Evolutionary conservation across 2,329 filamentous ascomycete genomes (phyloP), one percentile per base, ranked within the genome.

Genomic region (Aspergillus novoparasiticus): DNA sequence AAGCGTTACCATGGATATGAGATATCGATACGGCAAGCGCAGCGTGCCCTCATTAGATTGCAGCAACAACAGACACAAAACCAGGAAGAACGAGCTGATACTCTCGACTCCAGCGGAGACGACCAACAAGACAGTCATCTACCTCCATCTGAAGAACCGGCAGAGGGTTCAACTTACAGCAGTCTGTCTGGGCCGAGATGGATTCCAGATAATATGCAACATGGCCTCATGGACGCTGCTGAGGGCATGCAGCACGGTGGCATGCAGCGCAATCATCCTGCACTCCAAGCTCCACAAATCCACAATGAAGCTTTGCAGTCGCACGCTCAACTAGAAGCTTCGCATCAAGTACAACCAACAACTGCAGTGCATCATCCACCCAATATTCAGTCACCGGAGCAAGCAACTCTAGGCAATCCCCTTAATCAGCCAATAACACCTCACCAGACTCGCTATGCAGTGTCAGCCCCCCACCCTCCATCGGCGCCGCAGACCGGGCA

Each of bases 1-100:
- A 79, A 78, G 66, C 74, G 76, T 26, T 79, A 78, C 65, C 76
- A 79, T 66, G 77, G 76, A 57, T 78, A 78, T 65, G 75, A 78
- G 51, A 78, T 79, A 39, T 76, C 76, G 3, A 76, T 75, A 68
- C 71, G 75, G 66, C 77, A 79, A 64, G 76, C 77, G 23, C 77
- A 79, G 61, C 72, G 75, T 36, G 77, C 76, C 34, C 72, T 79
- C 34, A 76, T 71, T 21, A 74, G 72, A 58, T 46, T 79, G 30
- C 76, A 78, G 58, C 74, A 76, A 32, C 71, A 71, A 51, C 71
- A 69, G 46, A 56, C 66, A 6, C 68, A 66, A 34, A 66, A 64
- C 46, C 68, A 71, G 51, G 67, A 63, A 39, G 73, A 74, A 21
- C 65, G 66, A 34, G 53, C 62, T 30, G 61, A 70, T 43, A 69